Percentiles rank a stretch among this genome's conserved stretches.
Evolutionary conservation across 345 rosid species (phyloP).

Genomic region (Erysimum cheiranthoides): DNA sequence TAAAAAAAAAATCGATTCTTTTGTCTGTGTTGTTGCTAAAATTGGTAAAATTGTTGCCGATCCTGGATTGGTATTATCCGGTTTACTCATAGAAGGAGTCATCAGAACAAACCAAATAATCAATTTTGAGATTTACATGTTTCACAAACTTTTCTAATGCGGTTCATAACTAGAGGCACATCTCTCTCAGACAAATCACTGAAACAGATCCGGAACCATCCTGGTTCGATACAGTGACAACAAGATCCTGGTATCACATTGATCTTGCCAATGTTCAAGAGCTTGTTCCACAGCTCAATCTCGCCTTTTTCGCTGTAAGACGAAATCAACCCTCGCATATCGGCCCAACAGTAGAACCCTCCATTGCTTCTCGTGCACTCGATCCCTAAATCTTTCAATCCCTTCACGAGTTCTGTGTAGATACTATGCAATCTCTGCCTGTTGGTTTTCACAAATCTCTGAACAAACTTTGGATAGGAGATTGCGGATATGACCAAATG

Average conservation of each 20-base stretch:
- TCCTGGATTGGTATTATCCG: neutral
- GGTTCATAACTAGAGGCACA: conserved; percentile 63
- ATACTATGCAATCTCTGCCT: conserved; percentile 59
- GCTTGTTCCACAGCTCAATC: conserved; percentile 88
- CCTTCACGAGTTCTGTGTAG: conserved; percentile 51
- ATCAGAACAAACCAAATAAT: conserved; percentile 36
- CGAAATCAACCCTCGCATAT: conserved; percentile 75
- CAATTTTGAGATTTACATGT: conserved; percentile 67
- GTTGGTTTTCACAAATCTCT: conserved; percentile 51
- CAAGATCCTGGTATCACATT: conserved; percentile 82
- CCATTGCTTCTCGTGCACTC: conserved; percentile 65
- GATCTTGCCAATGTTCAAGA: conserved; percentile 71
- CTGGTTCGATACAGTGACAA: conserved; percentile 95
- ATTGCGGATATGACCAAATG: conserved; percentile 66
- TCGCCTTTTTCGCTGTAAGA: conserved; percentile 90
- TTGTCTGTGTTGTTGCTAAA: conserved; percentile 2
- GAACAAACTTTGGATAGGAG: conserved; percentile 57
- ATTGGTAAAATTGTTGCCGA: neutral
- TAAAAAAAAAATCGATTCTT: conserved; percentile 1
- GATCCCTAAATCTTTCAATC: conserved; percentile 72
- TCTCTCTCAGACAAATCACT: conserved; percentile 68
- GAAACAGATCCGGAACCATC: conserved; percentile 88
- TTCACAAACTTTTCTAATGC: conserved; percentile 64
- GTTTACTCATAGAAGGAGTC: neutral
- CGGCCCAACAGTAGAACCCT: conserved; percentile 88